Conservation (phyloP, 768 basidiomycete species). For the Ephemerocybe angulata region DNA sequence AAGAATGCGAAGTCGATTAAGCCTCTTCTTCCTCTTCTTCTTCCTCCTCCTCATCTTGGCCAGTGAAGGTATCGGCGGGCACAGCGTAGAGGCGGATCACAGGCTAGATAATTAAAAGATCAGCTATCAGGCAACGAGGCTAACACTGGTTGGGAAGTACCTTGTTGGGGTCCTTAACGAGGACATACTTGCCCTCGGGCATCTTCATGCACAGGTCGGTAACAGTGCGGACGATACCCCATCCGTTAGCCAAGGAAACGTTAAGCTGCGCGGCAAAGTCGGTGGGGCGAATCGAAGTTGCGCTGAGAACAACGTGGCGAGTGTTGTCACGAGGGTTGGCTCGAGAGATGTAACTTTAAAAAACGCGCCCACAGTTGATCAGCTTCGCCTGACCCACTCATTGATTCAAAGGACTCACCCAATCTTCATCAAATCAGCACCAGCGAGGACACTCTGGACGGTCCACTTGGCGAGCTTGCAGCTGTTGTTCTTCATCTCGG, state of each 20-base stretch:
- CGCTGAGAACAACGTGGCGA: conserved; percentile 92
- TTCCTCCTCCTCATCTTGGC: conserved; percentile 68
- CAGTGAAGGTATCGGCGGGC: conserved; percentile 82
- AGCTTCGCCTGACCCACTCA: not conserved
- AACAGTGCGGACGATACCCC: conserved; percentile 96
- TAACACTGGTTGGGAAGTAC: conserved; percentile 39
- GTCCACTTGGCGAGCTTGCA: conserved; percentile 98
- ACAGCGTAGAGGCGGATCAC: conserved; percentile 92
- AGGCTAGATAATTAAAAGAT: conserved; percentile 50
- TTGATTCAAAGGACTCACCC: conserved; percentile 50
- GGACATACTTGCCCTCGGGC: conserved; percentile 96
- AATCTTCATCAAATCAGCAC: conserved; percentile 95
- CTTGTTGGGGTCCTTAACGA: conserved; percentile 98
- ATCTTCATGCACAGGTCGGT: conserved; percentile 94
- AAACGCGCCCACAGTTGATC: not conserved
- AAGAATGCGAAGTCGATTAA: not conserved
- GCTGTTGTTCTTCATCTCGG: conserved; percentile 99
- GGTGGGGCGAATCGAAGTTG: conserved; percentile 88
- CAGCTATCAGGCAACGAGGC: conserved; percentile 10
- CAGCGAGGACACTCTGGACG: conserved; percentile 90
- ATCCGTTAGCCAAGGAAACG: conserved; percentile 91
- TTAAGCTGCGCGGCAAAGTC: conserved; percentile 96
- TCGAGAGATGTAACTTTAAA: conserved; percentile 85
- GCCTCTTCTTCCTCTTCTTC: conserved; percentile 34
- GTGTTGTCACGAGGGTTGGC: conserved; percentile 92